Percentiles rank a stretch among this genome's conserved stretches.
Conservation (phyloP, 257 asterid genomes). For the Ehretia macrophylla region DNA sequence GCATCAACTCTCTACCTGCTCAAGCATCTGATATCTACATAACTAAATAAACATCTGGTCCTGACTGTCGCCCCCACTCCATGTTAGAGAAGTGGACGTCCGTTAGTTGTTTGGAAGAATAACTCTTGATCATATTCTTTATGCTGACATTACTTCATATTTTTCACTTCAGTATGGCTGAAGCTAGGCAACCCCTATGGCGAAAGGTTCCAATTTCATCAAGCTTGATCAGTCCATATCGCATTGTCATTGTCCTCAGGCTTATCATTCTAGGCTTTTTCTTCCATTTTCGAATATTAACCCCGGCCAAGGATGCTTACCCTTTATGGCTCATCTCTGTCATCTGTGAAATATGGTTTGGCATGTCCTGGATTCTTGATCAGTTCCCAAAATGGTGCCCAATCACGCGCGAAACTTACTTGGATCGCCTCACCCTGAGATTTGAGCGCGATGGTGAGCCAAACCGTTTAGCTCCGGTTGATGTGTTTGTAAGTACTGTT, state of each 20-base stretch:
- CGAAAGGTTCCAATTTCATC: constrained; percentile 73
- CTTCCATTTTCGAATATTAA: constrained; percentile 67
- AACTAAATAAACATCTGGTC: no score
- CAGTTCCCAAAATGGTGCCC: constrained; percentile 89
- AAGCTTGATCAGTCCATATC: constrained; percentile 71
- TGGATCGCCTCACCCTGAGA: constrained; percentile 69
- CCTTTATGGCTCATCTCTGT: constrained; percentile 79
- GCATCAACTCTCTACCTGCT: no score
- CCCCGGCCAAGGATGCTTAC: constrained; percentile 75
- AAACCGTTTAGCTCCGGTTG: constrained; percentile 44
- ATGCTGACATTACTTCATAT: neutral
- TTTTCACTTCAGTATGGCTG: constrained; percentile 71
- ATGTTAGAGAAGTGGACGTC: no score
- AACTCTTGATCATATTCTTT: no score
- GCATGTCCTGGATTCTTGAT: constrained; percentile 79
- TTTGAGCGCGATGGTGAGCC: constrained; percentile 75
- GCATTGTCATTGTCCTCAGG: constrained; percentile 68
- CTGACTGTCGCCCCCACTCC: no score
- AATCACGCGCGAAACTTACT: constrained; percentile 73
- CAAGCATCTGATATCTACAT: no score
- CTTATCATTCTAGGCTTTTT: constrained; percentile 56
- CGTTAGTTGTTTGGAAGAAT: no score
- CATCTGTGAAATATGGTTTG: constrained; percentile 86
- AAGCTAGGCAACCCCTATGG: constrained; percentile 86
- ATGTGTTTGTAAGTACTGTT: constrained; percentile 66